These are phyloP conservation scores for Backusella circina DNA, from an alignment of 192 early-diverging fungal species.

Conservation along the genomic window DNA sequence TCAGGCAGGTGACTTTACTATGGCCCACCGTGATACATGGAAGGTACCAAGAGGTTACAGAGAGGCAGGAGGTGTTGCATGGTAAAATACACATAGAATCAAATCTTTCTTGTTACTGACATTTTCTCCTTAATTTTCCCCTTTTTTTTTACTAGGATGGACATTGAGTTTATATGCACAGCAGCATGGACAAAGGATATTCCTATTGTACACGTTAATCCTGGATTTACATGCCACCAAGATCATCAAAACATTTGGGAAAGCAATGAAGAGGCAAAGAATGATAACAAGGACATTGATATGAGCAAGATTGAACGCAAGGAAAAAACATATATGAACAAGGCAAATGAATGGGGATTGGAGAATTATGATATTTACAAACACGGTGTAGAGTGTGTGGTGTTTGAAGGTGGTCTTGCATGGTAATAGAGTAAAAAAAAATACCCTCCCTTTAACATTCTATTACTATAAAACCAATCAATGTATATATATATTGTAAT, in stretches of 20 bases:
- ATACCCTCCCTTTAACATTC: not conserved
- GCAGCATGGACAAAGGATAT: constrained; percentile 31
- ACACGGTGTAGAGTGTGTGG: constrained; percentile 22
- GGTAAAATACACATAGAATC: constrained; percentile 5
- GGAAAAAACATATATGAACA: constrained; percentile 28
- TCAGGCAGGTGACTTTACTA: constrained; percentile 35
- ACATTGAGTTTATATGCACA: constrained; percentile 38
- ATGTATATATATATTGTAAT: not conserved
- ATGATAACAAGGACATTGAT: constrained; percentile 24
- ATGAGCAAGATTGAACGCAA: constrained; percentile 23
- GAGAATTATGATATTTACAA: constrained; percentile 28
- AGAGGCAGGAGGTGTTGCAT: constrained; percentile 30
- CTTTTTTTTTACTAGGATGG: constrained; percentile 18
- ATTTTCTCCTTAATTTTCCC: constrained; percentile 1
- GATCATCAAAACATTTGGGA: constrained; percentile 32
- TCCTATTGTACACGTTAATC: constrained; percentile 18
- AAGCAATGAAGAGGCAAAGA: constrained; percentile 16
- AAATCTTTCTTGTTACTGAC: not conserved
- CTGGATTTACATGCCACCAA: constrained; percentile 29
- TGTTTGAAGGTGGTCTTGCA: constrained; percentile 27
- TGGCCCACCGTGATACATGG: constrained; percentile 37
- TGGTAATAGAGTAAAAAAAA: constrained; percentile 13
- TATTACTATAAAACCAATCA: not conserved
- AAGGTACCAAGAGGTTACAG: constrained; percentile 33
- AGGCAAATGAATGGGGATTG: constrained; percentile 29